Evolutionary conservation across 2,329 filamentous ascomycete genomes (phyloP), one percentile per base, ranked within the genome.

Genomic region (Lachnellula suecica): DNA sequence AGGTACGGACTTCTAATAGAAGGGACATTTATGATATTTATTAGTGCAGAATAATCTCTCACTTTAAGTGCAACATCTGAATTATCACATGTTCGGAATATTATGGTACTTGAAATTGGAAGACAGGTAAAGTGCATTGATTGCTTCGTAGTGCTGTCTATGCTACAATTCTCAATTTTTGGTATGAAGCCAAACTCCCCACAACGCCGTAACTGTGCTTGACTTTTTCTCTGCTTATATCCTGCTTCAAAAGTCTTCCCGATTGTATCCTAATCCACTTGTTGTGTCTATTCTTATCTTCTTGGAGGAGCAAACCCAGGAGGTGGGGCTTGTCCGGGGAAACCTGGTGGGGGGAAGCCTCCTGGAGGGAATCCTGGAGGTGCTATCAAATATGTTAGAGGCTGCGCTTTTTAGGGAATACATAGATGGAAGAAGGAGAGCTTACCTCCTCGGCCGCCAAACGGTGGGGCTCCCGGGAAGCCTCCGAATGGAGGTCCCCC

Each of bases 401-500:
- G 1, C 8, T 27, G n/a, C 40, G 8, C 11, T 15, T 29, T 44
- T 44, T 43, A 41, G 13, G 31, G 9, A 38, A 9, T n/a, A n/a
- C n/a, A n/a, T n/a, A n/a, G n/a, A n/a, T n/a, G n/a, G 47, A 7
- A 35, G 23, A 11, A 11, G 4, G 15, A 13, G 71, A 61, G 71
- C 79, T 70, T 73, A 79, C 76, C 83, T 68, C 77, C 83, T 69
- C 78, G 70, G 46, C 70, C 72, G 46, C 70, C 72, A 66, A 79
- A 79, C 38, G 74, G 74, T 44, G 75, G 74, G 42, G 77, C 59
- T 78, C 78, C 55, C 52, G 81, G 78, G 62, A 81, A 79, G 25
- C 76, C 78, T 58, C 74, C 77, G 53, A 77, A 74, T 42, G 76
- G 76, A 45, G 88, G 87, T 51, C 84, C 88, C 65, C 91, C 93